These are phyloP conservation scores for Dendrobium chrysotoxum DNA, from an alignment of 106 monocot genomes.

Conservation along the genomic window DNA sequence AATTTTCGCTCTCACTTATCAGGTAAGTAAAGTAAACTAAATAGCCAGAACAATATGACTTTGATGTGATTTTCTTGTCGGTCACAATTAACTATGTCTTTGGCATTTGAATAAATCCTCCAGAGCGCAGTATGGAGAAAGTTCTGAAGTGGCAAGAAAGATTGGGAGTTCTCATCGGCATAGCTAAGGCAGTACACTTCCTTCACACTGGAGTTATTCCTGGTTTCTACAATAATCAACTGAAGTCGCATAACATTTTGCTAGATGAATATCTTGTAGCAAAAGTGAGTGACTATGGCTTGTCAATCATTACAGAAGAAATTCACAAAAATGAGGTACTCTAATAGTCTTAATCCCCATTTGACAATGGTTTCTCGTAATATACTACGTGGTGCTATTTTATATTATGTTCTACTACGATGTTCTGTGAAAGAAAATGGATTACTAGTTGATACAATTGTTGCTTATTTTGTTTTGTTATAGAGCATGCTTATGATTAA, in stretches of 20 bases:
- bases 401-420: neutral
- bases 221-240: slow-evolving; percentile 69
- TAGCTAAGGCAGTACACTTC: slow-evolving; percentile 85
- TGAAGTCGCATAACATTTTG: slow-evolving; percentile 70
- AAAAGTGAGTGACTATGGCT: slow-evolving; percentile 86
- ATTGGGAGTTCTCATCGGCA: slow-evolving; percentile 57
- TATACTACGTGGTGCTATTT: neutral
- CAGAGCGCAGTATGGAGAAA: slow-evolving; percentile 57
- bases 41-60: neutral
- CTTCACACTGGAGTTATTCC: slow-evolving; percentile 90
- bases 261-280: slow-evolving; percentile 75
- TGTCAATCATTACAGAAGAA: slow-evolving; percentile 92
- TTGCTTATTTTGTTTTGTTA: neutral
- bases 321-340: slow-evolving; percentile 64
- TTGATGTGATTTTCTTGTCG: neutral
- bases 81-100: neutral
- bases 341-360: neutral
- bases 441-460: neutral
- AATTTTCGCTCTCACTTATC: slow-evolving; percentile 64
- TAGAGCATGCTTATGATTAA: neutral
- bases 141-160: slow-evolving; percentile 73
- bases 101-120: slow-evolving; percentile 12
- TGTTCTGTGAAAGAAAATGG: neutral
- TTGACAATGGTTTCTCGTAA: neutral
- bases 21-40: slow-evolving; percentile 27